phyloP scores from a whole-genome alignment of 331 rosid genomes.

The Malus hybrid region DNA sequence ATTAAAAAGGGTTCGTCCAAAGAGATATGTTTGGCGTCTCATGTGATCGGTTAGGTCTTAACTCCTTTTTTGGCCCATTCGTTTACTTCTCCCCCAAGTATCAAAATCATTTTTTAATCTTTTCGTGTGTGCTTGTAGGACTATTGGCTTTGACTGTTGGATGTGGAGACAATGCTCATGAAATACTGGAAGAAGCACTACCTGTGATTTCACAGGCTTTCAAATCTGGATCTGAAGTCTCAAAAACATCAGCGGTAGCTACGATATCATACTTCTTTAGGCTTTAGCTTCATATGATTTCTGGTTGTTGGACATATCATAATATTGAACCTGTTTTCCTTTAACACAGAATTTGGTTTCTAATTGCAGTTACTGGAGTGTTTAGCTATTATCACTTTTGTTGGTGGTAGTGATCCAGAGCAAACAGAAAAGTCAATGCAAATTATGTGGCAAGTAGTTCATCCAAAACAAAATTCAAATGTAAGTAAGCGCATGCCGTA shows the following conservation, averaged over 20 bases:
- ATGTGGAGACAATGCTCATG: constrained; percentile 61
- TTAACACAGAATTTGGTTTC: constrained; percentile 1
- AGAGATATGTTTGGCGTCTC: constrained; percentile 81
- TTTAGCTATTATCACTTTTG: constrained; percentile 76
- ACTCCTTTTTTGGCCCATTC: constrained; percentile 5
- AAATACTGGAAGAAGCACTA: constrained; percentile 57
- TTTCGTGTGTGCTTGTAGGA: constrained; percentile 34
- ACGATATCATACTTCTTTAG: constrained; percentile 9
- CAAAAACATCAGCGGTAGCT: constrained; percentile 45
- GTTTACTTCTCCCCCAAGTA: neutral
- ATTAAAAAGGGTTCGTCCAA: constrained; percentile 67
- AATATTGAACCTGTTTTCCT: neutral
- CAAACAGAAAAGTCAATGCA: constrained; percentile 83
- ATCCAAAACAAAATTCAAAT: constrained; percentile 70
- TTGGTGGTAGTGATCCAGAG: constrained; percentile 76
- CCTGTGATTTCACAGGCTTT: constrained; percentile 57
- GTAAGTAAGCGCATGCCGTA: constrained; percentile 21
- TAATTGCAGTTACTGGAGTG: constrained; percentile 76
- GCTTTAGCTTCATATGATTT: neutral
- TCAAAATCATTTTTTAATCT: constrained; percentile 1
- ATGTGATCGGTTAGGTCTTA: constrained; percentile 56
- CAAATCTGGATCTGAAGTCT: constrained; percentile 41
- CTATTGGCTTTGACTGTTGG: constrained; percentile 80
- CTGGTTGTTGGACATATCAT: neutral
- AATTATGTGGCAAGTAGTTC: constrained; percentile 86